Evolutionary conservation across 129 eudicot species (phyloP).

Genomic region (Flaveria ramosissima): DNA sequence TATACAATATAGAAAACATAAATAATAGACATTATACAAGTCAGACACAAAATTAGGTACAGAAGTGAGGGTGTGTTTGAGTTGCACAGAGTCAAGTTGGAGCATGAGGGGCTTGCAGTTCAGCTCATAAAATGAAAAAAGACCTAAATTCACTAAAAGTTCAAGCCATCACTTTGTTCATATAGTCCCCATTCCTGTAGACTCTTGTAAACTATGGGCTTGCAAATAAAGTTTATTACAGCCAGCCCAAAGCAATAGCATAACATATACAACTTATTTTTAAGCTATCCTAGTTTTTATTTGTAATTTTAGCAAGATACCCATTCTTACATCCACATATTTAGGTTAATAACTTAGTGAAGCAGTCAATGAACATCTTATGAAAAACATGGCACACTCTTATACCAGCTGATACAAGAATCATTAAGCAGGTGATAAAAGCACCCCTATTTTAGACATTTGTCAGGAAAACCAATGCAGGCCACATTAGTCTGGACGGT

Average conservation of each 20-base stretch:
- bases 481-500: background rate
- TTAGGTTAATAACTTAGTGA: background rate
- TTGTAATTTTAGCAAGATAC: background rate
- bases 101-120: background rate
- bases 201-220: background rate
- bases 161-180: conserved; percentile 12
- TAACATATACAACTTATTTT: background rate
- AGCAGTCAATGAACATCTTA: background rate
- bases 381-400: background rate
- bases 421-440: background rate
- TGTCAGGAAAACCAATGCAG: background rate
- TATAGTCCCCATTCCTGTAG: background rate
- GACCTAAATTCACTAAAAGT: background rate
- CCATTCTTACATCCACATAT: background rate
- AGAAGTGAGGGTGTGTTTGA: background rate
- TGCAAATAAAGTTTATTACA: background rate
- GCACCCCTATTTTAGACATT: background rate
- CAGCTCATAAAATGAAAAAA: background rate
- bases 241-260: background rate
- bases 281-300: background rate
- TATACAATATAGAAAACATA: conserved; percentile 11
- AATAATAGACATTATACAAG: conserved; percentile 10
- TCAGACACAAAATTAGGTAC: background rate
- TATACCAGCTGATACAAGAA: background rate
- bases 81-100: background rate